A percentile compares a stretch with the other conserved stretches of the same genome.
Evolutionary conservation across 495 filamentous ascomycete genomes (phyloP).

Genomic region (Penicillium diatomitis): DNA sequence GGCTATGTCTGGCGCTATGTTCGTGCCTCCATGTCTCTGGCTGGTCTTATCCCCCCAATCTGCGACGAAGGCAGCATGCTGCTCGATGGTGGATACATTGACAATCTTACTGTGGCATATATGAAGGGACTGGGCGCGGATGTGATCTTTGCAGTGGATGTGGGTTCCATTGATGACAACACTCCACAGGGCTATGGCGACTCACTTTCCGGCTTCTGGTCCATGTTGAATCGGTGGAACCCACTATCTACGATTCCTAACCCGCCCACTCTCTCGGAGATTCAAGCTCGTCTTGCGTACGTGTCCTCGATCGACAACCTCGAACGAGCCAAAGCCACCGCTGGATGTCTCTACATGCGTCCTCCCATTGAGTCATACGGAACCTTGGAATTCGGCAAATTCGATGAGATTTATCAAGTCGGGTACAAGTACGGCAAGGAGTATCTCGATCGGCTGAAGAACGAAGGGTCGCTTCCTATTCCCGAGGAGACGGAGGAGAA

Average conservation of each 20-base stretch:
- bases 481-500: conserved; percentile 75
- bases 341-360: conserved; percentile 89
- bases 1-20: conserved; percentile 97
- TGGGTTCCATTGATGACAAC: conserved; percentile 83
- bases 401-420: conserved; percentile 89
- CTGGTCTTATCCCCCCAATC: conserved; percentile 82
- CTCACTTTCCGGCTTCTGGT: conserved; percentile 91
- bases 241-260: conserved; percentile 80
- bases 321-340: conserved; percentile 79
- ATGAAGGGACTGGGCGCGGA: conserved; percentile 94
- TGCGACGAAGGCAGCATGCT: conserved; percentile 97
- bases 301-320: conserved; percentile 88
- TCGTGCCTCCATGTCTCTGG: conserved; percentile 90
- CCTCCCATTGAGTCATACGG: conserved; percentile 91
- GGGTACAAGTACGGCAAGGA: conserved; percentile 80
- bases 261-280: conserved; percentile 89
- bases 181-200: conserved; percentile 88
- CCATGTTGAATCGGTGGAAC: conserved; percentile 91
- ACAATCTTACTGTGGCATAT: conserved; percentile 92
- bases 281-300: conserved; percentile 90
- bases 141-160: conserved; percentile 91
- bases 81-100: conserved; percentile 91
- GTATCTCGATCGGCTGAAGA: conserved; percentile 63
- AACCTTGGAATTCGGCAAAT: conserved; percentile 91
- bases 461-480: conserved; percentile 59